phyloP scores from a whole-genome alignment of 2,329 filamentous ascomycete genomes.

The Geoglossum cookeanum region DNA sequence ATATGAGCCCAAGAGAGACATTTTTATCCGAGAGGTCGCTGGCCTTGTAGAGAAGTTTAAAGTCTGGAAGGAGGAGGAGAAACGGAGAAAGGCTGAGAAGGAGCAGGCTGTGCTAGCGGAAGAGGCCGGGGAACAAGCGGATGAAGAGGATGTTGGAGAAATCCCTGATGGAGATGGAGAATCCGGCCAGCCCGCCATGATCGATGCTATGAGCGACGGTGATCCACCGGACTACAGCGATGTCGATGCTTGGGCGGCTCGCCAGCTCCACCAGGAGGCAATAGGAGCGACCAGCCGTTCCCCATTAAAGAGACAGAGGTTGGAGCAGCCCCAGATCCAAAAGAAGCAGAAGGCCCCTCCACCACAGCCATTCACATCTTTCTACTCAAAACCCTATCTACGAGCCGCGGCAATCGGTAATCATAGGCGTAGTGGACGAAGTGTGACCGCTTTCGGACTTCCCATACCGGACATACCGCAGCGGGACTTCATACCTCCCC shows the following conservation, averaged over 20 bases:
- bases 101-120: conserved; percentile 36
- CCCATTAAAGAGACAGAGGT: conserved; percentile 13
- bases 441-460: conserved; percentile 61
- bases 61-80: conserved; percentile 77
- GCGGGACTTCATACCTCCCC: conserved; percentile 55
- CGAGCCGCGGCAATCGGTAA: conserved; percentile 63
- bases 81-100: conserved; percentile 49
- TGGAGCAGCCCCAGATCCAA: conserved; percentile 11
- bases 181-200: conserved; percentile 12
- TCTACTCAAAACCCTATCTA: conserved; percentile 63
- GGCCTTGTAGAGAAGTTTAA: conserved; percentile 73
- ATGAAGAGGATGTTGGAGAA: conserved; percentile 22
- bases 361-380: conserved; percentile 57
- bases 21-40: conserved; percentile 71
- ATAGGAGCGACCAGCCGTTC: conserved; percentile 19
- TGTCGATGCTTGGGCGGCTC: conserved; percentile 50
- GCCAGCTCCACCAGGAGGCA: conserved; percentile 58
- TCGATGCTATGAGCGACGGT: conserved; percentile 21
- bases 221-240: conserved; percentile 47
- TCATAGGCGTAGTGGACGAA: conserved; percentile 48
- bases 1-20: conserved; percentile 67
- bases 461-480: conserved; percentile 55
- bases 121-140: conserved; percentile 26
- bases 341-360: conserved; percentile 9
- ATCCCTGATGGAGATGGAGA: conserved; percentile 20